Base-by-base conservation (phyloP, 306 rosid species). In the Fragaria iinumae region DNA sequence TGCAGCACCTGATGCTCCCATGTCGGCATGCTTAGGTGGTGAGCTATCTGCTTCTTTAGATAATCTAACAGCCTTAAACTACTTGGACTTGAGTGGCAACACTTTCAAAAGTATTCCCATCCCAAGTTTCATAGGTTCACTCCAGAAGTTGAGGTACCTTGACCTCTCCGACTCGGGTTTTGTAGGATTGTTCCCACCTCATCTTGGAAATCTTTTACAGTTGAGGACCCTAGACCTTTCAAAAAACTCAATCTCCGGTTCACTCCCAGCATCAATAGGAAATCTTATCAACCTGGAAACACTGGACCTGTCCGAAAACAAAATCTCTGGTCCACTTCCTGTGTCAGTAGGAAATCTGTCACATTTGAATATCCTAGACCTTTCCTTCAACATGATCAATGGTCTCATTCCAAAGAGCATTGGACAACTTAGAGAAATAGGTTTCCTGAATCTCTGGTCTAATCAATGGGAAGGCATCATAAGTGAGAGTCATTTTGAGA, bases 61-160 rank as follows among this genome's bases (percentile, higher is more conserved):
- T 53, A 53, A 53, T 53, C 25, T 18, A 2, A 53, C 25, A 53
- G 11, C 20, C 23, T 18, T 53, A 23, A 20, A 53, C 23, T 53
- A 53, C 59, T 18, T 53, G 25, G 3, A 53, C 4, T 20, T 53
- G 23, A 53, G 59, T 6, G 25, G 25, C 59, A 18, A 20, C 25
- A 20, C 59, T 53, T 18, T 53, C 59, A 17, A 16, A 14, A 2
- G 59, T 53, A 53, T 53, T 18, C 23, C 59, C 59, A 53, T 53
- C 59, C 59, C 59, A 53, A 53, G 59, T 53, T 53, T 53, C 59
- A 53, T 53, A 53, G 59, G 11, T 18, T 53, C 59, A 53, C 59
- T 53, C 23, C 1, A 53, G 10, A 53, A 53, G 59, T 18, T 53
- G 59, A 53, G 59, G 59, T 18, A 53, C 59, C 59, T 53, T 53